Base-by-base conservation (phyloP, 805 yeast species). In the Saturnispora quitensis region DNA sequence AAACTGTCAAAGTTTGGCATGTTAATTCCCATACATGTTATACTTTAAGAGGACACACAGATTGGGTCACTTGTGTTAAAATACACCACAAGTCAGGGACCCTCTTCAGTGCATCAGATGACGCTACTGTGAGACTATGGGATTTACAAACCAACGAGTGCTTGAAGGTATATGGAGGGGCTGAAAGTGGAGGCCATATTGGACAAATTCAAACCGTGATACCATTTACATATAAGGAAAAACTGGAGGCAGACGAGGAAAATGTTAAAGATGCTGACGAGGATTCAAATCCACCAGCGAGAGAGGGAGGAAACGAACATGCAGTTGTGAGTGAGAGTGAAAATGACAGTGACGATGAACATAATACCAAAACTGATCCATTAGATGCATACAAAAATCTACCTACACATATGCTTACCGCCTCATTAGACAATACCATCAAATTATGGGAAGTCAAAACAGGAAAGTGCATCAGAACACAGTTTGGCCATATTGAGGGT, bases 401-500 rank as follows among this genome's bases (percentile, higher is more conserved):
- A 53, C 97, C 97, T 13, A 84, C 95, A 0, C 95, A 91, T 68
- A 66, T 90, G 51, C 68, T 90, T 25, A 84, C 97, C 0, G 89
- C 95, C 15, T 88, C 97, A 1, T 71, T 91, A 54, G 98, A 90
- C 67, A 89, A 89, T 67, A 90, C 97, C 6, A 89, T 90, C 66
- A 89, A 90, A 65, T 67, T 91, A 46, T 90, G 97, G 97, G 95
- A 89, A 59, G 84, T 89, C 31, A 74, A 73, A 55, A 80, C 93
- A 1, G 97, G 97, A 3, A 80, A 81, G 65, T 91, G 98, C 63
- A 79, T 89, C 10, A 75, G 97, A 53, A 93, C 99, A 0, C 91
- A 93, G 67, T 93, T 91, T 71, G 99, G 99, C 2, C 99, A 93
- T 64, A 89, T 91, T 50, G 98, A 93, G 68, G 99, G 99, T 22